A percentile compares a stretch with the other conserved stretches of the same genome.
Conservation (phyloP, 768 basidiomycete species). For the Leccinum subtestaceum region DNA sequence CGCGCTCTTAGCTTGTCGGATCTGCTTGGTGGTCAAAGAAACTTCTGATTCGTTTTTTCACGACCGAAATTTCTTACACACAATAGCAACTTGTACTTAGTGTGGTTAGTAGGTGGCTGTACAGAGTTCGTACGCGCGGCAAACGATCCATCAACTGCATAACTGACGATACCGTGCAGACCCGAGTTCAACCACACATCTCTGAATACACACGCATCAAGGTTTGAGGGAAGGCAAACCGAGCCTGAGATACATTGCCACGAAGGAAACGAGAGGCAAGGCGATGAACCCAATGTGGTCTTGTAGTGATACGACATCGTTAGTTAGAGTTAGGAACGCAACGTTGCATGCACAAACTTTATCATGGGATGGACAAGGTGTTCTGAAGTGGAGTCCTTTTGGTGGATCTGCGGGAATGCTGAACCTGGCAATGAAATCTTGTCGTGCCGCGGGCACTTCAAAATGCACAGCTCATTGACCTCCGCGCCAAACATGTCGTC, state of each 20-base stretch:
- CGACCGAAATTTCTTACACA: too few species aligned
- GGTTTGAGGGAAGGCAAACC: conserved; percentile 23
- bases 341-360: not conserved
- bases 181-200: conserved; percentile 18
- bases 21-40: too few species aligned
- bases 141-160: conserved; percentile 8
- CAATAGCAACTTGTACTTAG: too few species aligned
- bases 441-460: conserved; percentile 8
- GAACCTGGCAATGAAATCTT: not conserved
- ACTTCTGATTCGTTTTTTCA: too few species aligned
- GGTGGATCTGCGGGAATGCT: conserved; percentile 13
- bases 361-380: conserved; percentile 59
- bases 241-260: conserved; percentile 11
- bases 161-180: conserved; percentile 10
- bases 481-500: not conserved
- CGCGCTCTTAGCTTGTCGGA: too few species aligned
- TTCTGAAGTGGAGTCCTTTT: conserved; percentile 43
- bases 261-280: conserved; percentile 17
- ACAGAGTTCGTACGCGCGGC: too few species aligned
- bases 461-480: not conserved
- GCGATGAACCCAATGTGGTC: conserved; percentile 20
- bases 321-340: not conserved
- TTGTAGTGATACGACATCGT: conserved; percentile 7
- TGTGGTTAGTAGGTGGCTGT: too few species aligned
- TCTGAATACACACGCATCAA: conserved; percentile 22